Conservation (phyloP, 2,329 filamentous ascomycete genomes). For the Hymenoscyphus fructigenus region DNA sequence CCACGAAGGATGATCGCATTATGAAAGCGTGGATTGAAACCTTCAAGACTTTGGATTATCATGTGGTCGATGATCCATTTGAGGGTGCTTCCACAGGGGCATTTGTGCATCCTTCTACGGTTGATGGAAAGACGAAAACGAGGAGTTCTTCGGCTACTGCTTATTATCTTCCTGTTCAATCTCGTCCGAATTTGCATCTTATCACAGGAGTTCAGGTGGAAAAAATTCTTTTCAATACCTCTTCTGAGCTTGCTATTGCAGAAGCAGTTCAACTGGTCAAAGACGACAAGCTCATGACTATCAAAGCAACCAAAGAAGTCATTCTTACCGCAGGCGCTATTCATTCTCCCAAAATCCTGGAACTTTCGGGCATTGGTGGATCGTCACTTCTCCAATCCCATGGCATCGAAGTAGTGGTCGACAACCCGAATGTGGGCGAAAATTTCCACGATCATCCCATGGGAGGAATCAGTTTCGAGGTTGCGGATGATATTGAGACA, state of each 20-base stretch:
- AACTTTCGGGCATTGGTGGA: conserved; percentile 45
- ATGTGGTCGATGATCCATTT: conserved; percentile 43
- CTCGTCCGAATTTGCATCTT: conserved; percentile 66
- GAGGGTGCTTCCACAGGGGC: conserved; percentile 40
- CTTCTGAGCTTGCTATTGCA: conserved; percentile 4
- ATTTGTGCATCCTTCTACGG: conserved; percentile 27
- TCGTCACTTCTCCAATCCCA: conserved; percentile 38
- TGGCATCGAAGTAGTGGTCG: conserved; percentile 49
- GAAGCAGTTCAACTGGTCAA: conserved; percentile 18
- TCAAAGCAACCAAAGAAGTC: conserved; percentile 41
- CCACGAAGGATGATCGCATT: conserved; percentile 46
- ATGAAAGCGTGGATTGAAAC: conserved; percentile 53
- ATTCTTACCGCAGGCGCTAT: conserved; percentile 47
- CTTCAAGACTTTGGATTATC: conserved; percentile 41
- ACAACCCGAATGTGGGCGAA: conserved; percentile 61
- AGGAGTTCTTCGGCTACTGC: conserved; percentile 23
- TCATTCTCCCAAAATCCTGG: conserved; percentile 47
- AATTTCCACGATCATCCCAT: conserved; percentile 51
- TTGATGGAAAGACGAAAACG: conserved; percentile 7
- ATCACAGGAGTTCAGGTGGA: conserved; percentile 82
- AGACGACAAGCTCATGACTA: conserved; percentile 16
- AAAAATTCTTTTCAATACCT: conserved; percentile 55
- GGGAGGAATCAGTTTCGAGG: conserved; percentile 33
- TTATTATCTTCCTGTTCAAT: conserved; percentile 18
- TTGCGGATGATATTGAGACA: conserved; percentile 36